These are phyloP conservation scores for Oryza nivara DNA, from an alignment of 176 grass and related monocot genomes.

Conservation along the genomic window DNA sequence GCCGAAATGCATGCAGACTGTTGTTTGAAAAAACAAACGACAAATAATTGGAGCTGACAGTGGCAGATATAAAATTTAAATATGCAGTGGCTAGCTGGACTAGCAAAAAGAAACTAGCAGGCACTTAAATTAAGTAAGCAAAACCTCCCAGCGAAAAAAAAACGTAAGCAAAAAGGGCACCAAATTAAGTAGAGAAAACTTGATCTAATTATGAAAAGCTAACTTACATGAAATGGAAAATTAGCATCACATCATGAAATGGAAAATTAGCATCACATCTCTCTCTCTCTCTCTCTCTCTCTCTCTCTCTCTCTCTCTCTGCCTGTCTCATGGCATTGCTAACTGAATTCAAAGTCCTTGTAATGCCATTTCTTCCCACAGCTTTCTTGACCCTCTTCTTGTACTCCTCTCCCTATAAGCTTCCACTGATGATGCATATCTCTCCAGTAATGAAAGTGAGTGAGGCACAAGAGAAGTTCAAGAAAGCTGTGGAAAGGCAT, in stretches of 20 bases:
- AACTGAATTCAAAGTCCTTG: constrained; percentile 42
- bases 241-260: background rate
- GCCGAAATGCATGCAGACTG: background rate
- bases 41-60: background rate
- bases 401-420: background rate
- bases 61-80: background rate
- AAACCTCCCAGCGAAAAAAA: too few species aligned
- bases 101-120: background rate
- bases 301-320: background rate
- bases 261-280: background rate
- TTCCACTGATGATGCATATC: background rate
- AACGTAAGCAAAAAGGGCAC: background rate
- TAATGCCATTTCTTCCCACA: constrained; percentile 97
- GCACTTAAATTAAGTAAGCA: background rate
- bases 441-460: background rate
- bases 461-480: constrained; percentile 72
- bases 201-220: background rate
- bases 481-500: constrained; percentile 99
- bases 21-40: background rate
- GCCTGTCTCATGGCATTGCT: background rate
- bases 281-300: background rate
- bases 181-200: background rate
- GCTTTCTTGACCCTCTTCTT: constrained; percentile 94
- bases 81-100: background rate
- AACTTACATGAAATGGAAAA: constrained; percentile 21